Base-by-base conservation (phyloP, 2,329 filamentous ascomycete species). In the Aureobasidium sp. region DNA sequence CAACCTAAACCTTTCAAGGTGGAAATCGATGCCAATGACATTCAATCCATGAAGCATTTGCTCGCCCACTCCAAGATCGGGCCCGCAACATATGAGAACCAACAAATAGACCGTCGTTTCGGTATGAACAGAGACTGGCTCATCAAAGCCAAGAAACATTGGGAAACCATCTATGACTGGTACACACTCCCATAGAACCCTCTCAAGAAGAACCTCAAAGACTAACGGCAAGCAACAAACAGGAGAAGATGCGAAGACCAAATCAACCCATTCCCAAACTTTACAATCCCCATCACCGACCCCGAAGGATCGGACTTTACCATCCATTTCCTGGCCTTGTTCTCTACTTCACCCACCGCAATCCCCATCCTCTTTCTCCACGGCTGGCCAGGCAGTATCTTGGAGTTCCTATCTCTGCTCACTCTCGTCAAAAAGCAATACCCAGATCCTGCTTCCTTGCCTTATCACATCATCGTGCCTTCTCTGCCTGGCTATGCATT, bases 401-500 rank as follows among this genome's bases (percentile, higher is more conserved):
- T 81, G 0, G 84, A 86, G 64, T 85, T 85, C 66, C 66, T 85
- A 2, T 77, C 77, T 1, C 72, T 83, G 8, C 68, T 86, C 59
- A 68, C 76, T 1, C 45, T 80, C 3, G 69, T 85, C 1, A 69
- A 69, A 29, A 67, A 73, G 2, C 79, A 78, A 59, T 84, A 84
- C 67, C 76, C 76, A 0, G 37, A 60, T 17, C 75, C 81, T 0
- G 71, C 78, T 0, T 74, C 72, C 0, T 70, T 85, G 17, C 82
- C 83, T 0, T 85, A 82, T 67, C 82, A 85, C 65, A 69, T 85
- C 47, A 76, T 85, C 39, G 78, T 81, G 0, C 83, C 83, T 0
- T 82, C 79, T 0, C 70, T 85, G 2, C 80, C 81, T 0, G 83
- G 82, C 12, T 85, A 81, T 66, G 74, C 75, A 0, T 78, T 82